Conservation (phyloP, 2,329 filamentous ascomycete species). For the Hyphodiscus sp. region DNA sequence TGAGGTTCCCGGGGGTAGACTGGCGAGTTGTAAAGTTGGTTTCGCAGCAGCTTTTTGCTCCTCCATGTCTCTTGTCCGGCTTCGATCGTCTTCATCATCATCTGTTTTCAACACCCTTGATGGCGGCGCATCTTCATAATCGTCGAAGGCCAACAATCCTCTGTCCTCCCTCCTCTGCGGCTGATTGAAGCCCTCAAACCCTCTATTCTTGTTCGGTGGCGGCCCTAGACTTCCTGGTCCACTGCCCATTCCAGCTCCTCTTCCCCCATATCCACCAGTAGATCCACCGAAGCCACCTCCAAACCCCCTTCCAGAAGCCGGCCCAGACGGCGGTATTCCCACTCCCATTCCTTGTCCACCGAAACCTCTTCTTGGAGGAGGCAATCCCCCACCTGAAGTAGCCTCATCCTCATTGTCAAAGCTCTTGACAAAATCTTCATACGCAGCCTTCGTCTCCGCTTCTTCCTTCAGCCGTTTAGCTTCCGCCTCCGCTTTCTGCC, state of each 20-base stretch:
- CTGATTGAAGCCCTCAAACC: conserved; percentile 40
- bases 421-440: conserved; percentile 81
- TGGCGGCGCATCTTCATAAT: conserved; percentile 23
- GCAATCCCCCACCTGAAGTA: conserved; percentile 4
- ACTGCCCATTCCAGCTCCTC: conserved; percentile 40
- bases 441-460: conserved; percentile 80
- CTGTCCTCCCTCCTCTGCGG: conserved; percentile 28
- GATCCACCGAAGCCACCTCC: neutral
- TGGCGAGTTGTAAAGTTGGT: conserved; percentile 55
- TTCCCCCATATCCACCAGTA: conserved; percentile 16
- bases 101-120: conserved; percentile 30
- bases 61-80: conserved; percentile 39
- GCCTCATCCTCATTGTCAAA: conserved; percentile 53
- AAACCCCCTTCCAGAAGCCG: conserved; percentile 19
- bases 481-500: conserved; percentile 82
- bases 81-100: conserved; percentile 34
- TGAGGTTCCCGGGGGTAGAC: conserved; percentile 54
- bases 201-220: conserved; percentile 47
- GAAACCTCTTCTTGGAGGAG: conserved; percentile 56
- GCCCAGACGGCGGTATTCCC: conserved; percentile 30
- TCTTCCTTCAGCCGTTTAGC: conserved; percentile 79
- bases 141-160: conserved; percentile 28
- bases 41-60: conserved; percentile 47
- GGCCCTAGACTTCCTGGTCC: conserved; percentile 58
- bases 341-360: conserved; percentile 28